These are phyloP conservation scores for Anthoceros angustus DNA, from an alignment of 225 moss, liverwort and hornwort genomes.

Conservation along the genomic window DNA sequence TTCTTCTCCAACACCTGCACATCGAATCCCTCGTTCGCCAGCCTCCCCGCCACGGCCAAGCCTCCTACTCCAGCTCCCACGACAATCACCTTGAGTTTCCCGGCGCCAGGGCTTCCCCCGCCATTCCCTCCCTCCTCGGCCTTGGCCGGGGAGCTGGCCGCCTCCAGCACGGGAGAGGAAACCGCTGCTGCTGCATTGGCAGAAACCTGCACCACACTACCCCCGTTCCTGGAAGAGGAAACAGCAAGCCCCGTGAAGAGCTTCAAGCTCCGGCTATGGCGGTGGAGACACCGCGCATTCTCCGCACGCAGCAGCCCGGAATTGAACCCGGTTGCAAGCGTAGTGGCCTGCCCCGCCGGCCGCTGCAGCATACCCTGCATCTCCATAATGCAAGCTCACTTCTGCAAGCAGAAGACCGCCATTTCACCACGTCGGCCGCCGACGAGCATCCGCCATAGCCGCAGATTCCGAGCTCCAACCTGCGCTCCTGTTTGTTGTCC, in stretches of 20 bases:
- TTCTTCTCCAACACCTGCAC: constrained; percentile 37
- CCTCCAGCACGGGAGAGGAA: background rate
- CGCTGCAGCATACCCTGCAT: background rate
- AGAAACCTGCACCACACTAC: background rate
- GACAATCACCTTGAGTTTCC: constrained; percentile 17
- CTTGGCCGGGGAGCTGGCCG: background rate
- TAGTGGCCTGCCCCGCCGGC: background rate
- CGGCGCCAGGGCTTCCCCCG: background rate
- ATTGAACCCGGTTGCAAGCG: background rate
- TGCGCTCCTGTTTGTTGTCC: too few relatives aligned
- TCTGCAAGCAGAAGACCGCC: too few relatives aligned
- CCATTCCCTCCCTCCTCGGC: background rate
- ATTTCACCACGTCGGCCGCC: too few relatives aligned
- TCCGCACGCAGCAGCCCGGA: background rate
- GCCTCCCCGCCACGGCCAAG: constrained; percentile 24
- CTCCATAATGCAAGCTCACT: background rate
- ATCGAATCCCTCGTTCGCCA: constrained; percentile 29
- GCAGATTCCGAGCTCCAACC: too few relatives aligned
- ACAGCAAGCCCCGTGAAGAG: background rate
- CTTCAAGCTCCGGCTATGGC: background rate
- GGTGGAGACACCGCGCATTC: background rate
- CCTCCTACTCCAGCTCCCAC: constrained; percentile 32
- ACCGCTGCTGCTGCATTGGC: background rate
- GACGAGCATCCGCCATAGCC: too few relatives aligned
- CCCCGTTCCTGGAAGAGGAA: background rate